Base-by-base conservation (phyloP, 345 rosid species). In the Mercurialis annua region DNA sequence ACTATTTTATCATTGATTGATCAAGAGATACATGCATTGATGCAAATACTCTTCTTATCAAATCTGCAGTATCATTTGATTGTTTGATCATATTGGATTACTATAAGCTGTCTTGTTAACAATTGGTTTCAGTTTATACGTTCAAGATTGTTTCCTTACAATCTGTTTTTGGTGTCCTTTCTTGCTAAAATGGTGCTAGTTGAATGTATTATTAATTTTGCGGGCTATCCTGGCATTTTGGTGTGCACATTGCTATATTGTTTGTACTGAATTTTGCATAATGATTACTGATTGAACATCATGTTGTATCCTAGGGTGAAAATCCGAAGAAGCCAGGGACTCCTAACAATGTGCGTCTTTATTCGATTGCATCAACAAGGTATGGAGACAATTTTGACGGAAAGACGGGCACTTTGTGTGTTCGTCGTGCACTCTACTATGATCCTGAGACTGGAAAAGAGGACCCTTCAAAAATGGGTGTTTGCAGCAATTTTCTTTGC, bases 351-450 rank as follows among this genome's bases (percentile, higher is more conserved):
- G 99, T 94, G 16, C 98, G 99, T 34, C 93, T 94, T 55, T 91
- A 91, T 72, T 91, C 99, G 18, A 94, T 94, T 76, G 99, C 98
- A 42, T 94, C 99, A 47, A 78, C 98, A 15, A 79, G 99, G 62
- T 91, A 91, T 66, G 99, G 99, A 38, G 99, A 94, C 75, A 81
- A 83, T 69, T 91, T 91, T 38, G 93, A 94, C 80, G 98, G 96
- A 53, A 87, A 81, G 80, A 94, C 98, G 14, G 85, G 92, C 63
- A 91, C 96, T 69, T 72, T 94, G 46, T 94, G 99, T 71, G 98
- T 94, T 10, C 99, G 99, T 17, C 95, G 99, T 77, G 97, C 98
- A 78, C 82, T 87, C 70, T 94, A 89, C 73, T 85, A 84, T 75
- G 97, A 94, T 72, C 87, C 99, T 48, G 96, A 87, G 83, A 87